Evolutionary conservation across 78 protist species (phyloP).

Genomic region (Andalucia godoyi): DNA sequence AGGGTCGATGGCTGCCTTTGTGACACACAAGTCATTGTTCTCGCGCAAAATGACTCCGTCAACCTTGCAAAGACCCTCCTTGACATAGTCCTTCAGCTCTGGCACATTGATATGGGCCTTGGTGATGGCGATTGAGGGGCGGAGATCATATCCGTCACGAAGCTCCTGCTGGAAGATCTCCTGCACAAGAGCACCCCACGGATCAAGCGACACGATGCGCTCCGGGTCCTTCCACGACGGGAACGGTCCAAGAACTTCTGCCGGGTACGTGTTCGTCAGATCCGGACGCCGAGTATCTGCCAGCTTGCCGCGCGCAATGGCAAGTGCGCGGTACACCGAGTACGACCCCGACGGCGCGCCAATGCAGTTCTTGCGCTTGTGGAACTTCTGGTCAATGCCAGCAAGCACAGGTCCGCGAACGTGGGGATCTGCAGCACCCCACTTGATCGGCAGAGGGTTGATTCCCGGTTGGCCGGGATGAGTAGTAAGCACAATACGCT

Average conservation of each 20-base stretch:
- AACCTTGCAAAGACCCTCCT: background rate
- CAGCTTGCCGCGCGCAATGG: background rate
- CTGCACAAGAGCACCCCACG: constrained; percentile 13
- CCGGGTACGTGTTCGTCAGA: constrained; percentile 18
- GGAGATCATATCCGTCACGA: constrained; percentile 3
- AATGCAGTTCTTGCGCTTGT: background rate
- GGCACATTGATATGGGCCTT: constrained; percentile 15
- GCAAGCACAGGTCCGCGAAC: constrained; percentile 3
- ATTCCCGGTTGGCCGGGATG: background rate
- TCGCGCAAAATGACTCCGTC: background rate
- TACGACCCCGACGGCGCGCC: constrained; percentile 26
- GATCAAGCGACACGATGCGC: constrained; percentile 16
- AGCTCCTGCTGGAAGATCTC: background rate
- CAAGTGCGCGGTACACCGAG: constrained; percentile 16
- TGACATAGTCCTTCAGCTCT: constrained; percentile 12
- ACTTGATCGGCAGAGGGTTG: background rate
- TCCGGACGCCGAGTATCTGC: constrained; percentile 2
- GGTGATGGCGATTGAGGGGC: constrained; percentile 27
- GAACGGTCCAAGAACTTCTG: background rate
- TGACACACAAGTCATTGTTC: background rate
- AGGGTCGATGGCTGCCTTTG: constrained; percentile 24
- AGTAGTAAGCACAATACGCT: background rate
- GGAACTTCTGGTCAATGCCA: background rate
- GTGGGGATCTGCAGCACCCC: background rate
- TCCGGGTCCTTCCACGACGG: constrained; percentile 2